These are phyloP conservation scores for Fusarium miscanthi DNA, from an alignment of 2,329 filamentous ascomycete species.

Conservation along the genomic window DNA sequence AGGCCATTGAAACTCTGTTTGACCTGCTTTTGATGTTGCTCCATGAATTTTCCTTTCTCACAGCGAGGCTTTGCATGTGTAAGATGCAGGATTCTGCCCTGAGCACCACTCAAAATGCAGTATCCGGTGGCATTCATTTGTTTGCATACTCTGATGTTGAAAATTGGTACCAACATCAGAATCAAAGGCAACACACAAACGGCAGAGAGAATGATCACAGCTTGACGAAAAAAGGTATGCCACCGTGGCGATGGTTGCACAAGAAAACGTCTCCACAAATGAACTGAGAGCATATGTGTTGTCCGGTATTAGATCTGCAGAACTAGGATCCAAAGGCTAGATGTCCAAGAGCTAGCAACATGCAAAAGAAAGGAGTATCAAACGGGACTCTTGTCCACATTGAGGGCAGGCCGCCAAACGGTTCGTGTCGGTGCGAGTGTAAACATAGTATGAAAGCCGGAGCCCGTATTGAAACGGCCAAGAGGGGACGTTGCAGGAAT, in stretches of 20 bases:
- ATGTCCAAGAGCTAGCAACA: background rate
- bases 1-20: background rate
- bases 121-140: conserved; percentile 7
- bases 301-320: conserved; percentile 1
- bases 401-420: conserved; percentile 11
- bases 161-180: conserved; percentile 5
- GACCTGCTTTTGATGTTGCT: background rate
- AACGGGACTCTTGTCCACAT: background rate
- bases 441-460: conserved; percentile 29
- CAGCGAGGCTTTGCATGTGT: background rate
- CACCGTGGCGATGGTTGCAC: conserved; percentile 19
- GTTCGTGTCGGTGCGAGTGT: conserved; percentile 23
- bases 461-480: conserved; percentile 24
- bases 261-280: background rate
- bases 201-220: conserved; percentile 3
- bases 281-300: background rate
- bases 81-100: background rate
- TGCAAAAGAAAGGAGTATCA: conserved; percentile 19
- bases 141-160: conserved; percentile 1
- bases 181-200: conserved; percentile 6
- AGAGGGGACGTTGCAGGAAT: conserved; percentile 13
- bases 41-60: conserved; percentile 1
- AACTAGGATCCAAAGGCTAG: background rate
- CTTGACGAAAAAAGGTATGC: background rate
- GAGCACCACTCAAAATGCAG: conserved; percentile 12